Evolutionary conservation across 441 rosid species (phyloP), one percentile per base, ranked within the genome.

Genomic region (Aleurites moluccanus): DNA sequence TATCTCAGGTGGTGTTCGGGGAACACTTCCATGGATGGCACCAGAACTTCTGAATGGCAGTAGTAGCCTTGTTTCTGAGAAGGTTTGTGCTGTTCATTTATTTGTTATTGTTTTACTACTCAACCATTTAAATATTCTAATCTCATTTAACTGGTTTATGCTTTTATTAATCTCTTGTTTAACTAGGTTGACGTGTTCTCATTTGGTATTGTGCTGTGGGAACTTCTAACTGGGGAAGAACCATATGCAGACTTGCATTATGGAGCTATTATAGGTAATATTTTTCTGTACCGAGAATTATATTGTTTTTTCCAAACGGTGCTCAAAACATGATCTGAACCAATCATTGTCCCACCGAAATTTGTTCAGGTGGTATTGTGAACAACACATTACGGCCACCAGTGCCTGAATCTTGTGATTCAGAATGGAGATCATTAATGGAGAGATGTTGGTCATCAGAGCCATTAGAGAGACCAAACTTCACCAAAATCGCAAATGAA

Each of bases 21-120:
- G 94, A 81, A 90, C 91, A 11, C 90, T 87, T 75, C 94, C 89
- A 15, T 89, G 93, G 93, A 89, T 89, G 92, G 92, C 91, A 52
- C 92, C 91, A 0, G 91, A 89, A 77, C 88, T 90, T 75, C 81
- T 87, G 61, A 87, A 87, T 70, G 93, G 94, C 52, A 79, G 89
- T 85, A 90, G 91, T 74, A 90, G 84, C 71, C 88, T 87, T 40
- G 94, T 88, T 40, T 87, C 92, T 0, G 92, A 90, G 67, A 90
- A 88, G 91, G 92, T 88, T 64, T 67, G 79, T 68, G 25, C 50
- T 42, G 14, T n/a, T 3, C 30, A 13, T 45, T 67, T 25, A 21
- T 52, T 6, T 38, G 9, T 57, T 57, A 10, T 57, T 23, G 10
- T 10, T 57, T 25, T 23, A 57, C 30, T 57, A 55, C 28, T 25